These are phyloP conservation scores for Sesbania bispinosa DNA, from an alignment of 306 rosid species.

Conservation along the genomic window DNA sequence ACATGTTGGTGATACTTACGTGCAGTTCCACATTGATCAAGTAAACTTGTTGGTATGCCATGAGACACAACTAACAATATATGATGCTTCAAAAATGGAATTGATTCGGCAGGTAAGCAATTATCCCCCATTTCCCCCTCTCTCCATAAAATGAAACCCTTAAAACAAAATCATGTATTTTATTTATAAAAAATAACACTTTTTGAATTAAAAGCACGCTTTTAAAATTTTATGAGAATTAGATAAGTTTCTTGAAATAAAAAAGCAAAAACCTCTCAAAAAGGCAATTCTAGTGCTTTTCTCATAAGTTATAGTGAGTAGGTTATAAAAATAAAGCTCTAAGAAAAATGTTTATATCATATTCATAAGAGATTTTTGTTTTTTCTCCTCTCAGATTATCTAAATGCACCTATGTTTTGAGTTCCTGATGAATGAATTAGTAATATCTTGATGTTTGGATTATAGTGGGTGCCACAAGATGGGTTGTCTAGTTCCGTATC, in stretches of 20 bases:
- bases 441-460: background rate
- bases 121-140: no score
- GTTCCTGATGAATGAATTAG: background rate
- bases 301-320: background rate
- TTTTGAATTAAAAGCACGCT: no score
- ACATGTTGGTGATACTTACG: conserved; percentile 13
- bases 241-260: no score
- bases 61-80: conserved; percentile 44
- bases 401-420: background rate
- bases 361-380: background rate
- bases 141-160: no score
- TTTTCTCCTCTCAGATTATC: background rate
- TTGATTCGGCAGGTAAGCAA: conserved; percentile 37
- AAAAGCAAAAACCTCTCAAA: no score
- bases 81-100: conserved; percentile 45
- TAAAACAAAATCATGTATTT: no score
- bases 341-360: background rate
- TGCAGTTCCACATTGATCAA: conserved; percentile 44
- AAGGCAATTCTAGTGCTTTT: background rate
- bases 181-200: background rate
- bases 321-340: background rate
- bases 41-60: conserved; percentile 45
- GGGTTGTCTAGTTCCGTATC: conserved; percentile 43
- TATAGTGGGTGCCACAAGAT: conserved; percentile 71
- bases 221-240: background rate